Conservation (phyloP, 345 rosid genomes). For the Dimocarpus longan region DNA sequence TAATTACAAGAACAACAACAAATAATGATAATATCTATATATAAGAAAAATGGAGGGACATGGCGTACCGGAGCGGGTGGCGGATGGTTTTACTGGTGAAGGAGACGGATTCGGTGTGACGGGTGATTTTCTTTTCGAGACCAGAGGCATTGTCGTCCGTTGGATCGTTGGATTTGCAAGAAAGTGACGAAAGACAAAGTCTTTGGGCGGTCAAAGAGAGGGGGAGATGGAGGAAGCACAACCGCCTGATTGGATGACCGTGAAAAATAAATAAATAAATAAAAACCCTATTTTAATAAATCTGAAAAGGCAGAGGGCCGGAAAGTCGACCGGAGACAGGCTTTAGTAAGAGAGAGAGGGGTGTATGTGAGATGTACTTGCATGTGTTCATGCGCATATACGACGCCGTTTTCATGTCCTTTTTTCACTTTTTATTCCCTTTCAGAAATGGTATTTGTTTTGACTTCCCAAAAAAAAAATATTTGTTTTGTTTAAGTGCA, state of each 20-base stretch:
- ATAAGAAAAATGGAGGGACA: neutral
- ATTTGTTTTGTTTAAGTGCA: no score
- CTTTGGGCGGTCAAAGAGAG: neutral
- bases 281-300: slow-evolving; percentile 25
- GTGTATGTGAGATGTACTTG: no score
- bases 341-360: no score
- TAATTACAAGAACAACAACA: neutral
- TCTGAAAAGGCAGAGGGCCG: neutral
- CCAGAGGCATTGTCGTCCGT: slow-evolving; percentile 39
- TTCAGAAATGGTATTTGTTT: no score
- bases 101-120: slow-evolving; percentile 40
- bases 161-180: neutral
- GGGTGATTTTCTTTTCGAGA: slow-evolving; percentile 47
- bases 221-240: slow-evolving; percentile 3
- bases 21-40: neutral
- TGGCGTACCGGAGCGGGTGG: slow-evolving; percentile 29
- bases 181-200: neutral
- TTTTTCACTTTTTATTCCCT: no score
- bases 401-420: no score
- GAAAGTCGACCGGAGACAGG: no score
- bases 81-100: slow-evolving; percentile 38
- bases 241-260: slow-evolving; percentile 31
- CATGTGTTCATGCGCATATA: no score
- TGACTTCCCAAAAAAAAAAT: no score
- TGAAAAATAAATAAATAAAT: neutral